Base-by-base conservation (phyloP, 192 early-diverging fungal species). In the Umbelopsis sp. region DNA sequence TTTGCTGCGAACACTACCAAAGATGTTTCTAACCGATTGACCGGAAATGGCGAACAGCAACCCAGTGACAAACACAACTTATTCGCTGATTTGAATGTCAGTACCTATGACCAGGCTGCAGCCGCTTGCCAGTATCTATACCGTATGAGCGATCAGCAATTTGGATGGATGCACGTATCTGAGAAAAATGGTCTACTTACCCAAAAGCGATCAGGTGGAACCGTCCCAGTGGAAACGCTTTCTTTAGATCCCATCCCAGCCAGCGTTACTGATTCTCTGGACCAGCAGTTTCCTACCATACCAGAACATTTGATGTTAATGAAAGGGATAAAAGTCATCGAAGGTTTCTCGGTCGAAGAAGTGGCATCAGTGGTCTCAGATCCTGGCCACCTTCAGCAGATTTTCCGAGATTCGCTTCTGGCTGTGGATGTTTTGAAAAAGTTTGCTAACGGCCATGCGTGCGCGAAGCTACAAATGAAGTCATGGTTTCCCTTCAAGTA, bases 401-500 rank as follows among this genome's bases (percentile, higher is more conserved):
- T 66, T 68, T 80, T 75, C 11, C 80, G 83, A 46, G 73, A 78
- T 49, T 47, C 80, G 1, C 71, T 81, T 46, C 79, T 81, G 12
- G 48, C 71, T 0, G 73, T 72, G 7, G 80, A 83, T 49, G 49
- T 78, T 65, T 18, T 83, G 1, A 68, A 81, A 15, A 67, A 71
- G 3, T 71, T 78, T 47, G 80, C 77, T 16, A 69, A 71, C 35
- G 81, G 81, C n/a, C 83, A 80, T 50, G 72, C 77, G 15, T 71
- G 75, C 6, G 69, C 76, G 44, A 75, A 79, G 15, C 78, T 79
- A 69, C 73, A 72, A 1, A 46, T 85, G 25, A 85, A 83, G 35
- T 69, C 80, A 33, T 75, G 78, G 37, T 85, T 85, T 22, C 84
- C 81, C 1, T 79, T 85, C 66, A 82, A 80, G 82, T 84, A 78